A percentile compares a stretch with the other conserved stretches of the same genome.
Evolutionary conservation across 2,329 filamentous ascomycete species (phyloP).

Genomic region (Nothomitra cinnamomea): DNA sequence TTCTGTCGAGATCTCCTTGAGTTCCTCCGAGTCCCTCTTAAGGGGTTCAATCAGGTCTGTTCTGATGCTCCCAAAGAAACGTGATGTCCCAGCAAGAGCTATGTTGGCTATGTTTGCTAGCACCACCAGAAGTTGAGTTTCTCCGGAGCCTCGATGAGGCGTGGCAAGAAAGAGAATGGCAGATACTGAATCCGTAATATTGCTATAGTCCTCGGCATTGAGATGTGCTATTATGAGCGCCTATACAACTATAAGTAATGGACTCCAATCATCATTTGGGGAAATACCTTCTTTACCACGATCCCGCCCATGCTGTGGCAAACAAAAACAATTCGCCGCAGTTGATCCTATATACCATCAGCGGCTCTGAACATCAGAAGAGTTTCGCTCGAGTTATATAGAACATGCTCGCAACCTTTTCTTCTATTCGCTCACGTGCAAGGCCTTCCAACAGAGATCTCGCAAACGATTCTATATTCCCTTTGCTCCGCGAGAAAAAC

Average conservation of each 20-base stretch:
- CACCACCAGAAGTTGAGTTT: background rate
- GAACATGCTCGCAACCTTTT: background rate
- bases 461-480: background rate
- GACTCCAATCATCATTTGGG: conserved; percentile 2
- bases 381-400: background rate
- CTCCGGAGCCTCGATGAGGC: conserved; percentile 7
- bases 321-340: conserved; percentile 9
- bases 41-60: conserved; percentile 50
- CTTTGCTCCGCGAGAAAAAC: background rate
- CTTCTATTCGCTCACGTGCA: background rate
- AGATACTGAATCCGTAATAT: conserved; percentile 5
- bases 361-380: background rate
- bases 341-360: conserved; percentile 31
- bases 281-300: conserved; percentile 7
- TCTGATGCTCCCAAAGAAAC: conserved; percentile 22
- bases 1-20: conserved; percentile 52
- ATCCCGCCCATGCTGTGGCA: conserved; percentile 10
- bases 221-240: conserved; percentile 8
- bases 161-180: conserved; percentile 9
- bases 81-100: conserved; percentile 17
- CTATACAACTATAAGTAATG: conserved; percentile 1
- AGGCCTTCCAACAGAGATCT: background rate
- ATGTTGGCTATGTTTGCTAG: conserved; percentile 21
- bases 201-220: conserved; percentile 2
- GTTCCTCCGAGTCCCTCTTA: conserved; percentile 55